Percentiles rank a stretch among this genome's conserved stretches.
phyloP scores from a whole-genome alignment of 2,329 filamentous ascomycete species.

The Alternaria hordeiaustralica region DNA sequence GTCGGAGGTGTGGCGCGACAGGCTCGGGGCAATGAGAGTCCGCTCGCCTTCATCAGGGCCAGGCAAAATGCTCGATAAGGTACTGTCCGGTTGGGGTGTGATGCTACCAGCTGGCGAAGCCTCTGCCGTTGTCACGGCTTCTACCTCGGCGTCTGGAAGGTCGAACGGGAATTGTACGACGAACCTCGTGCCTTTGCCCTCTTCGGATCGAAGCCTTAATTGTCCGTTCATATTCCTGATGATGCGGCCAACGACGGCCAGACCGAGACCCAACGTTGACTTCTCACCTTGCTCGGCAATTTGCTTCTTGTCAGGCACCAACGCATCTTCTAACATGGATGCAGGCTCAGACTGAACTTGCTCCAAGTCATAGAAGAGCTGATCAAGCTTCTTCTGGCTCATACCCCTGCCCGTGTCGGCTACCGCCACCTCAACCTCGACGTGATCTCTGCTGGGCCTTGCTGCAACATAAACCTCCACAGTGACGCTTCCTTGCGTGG shows the following conservation, averaged over 20 bases:
- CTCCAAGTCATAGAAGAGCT: slow-evolving; percentile 67
- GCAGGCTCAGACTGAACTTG: slow-evolving; percentile 62
- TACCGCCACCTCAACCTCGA: slow-evolving; percentile 75
- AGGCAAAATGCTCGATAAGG: neutral
- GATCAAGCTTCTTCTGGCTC: slow-evolving; percentile 62
- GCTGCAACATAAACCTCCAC: slow-evolving; percentile 71
- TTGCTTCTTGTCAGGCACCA: slow-evolving; percentile 41
- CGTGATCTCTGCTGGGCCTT: slow-evolving; percentile 52
- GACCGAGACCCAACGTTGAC: slow-evolving; percentile 74
- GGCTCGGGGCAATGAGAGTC: slow-evolving; percentile 60
- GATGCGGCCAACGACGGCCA: slow-evolving; percentile 87
- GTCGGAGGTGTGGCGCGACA: slow-evolving; percentile 33
- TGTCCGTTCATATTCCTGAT: slow-evolving; percentile 92
- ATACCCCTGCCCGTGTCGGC: slow-evolving; percentile 77
- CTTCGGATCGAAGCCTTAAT: slow-evolving; percentile 80
- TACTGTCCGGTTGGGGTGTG: slow-evolving; percentile 26
- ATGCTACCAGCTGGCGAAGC: slow-evolving; percentile 26
- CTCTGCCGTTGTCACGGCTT: neutral
- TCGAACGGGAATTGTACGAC: slow-evolving; percentile 80
- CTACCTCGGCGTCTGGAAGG: slow-evolving; percentile 57
- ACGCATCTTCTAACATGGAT: slow-evolving; percentile 38
- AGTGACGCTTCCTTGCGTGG: slow-evolving; percentile 68
- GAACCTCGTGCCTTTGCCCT: slow-evolving; percentile 82
- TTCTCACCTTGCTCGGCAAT: slow-evolving; percentile 43
- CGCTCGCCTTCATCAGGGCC: slow-evolving; percentile 59